Percentiles rank a stretch among this genome's conserved stretches.
Conservation (phyloP, 257 asterid genomes). For the Capsicum pubescens region DNA sequence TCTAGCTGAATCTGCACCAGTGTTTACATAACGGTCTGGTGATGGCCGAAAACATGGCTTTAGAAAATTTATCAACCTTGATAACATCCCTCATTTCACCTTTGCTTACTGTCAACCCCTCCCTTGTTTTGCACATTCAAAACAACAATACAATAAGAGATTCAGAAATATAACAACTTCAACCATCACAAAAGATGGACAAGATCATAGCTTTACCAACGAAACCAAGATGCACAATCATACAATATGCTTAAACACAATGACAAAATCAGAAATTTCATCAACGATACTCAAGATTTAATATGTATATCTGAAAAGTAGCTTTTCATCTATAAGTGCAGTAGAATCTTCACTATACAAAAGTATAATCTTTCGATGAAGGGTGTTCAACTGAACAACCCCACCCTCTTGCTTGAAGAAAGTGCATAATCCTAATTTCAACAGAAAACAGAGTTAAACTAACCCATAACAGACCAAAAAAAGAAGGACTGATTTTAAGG, state of each 20-base stretch:
- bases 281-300: too few species aligned
- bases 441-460: constrained; percentile 33
- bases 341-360: too few species aligned
- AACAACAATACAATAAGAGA: constrained; percentile 22
- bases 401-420: neutral
- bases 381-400: too few species aligned
- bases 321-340: too few species aligned
- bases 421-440: constrained; percentile 1
- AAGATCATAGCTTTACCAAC: constrained; percentile 33
- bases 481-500: constrained; percentile 15
- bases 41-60: constrained; percentile 57
- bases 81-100: constrained; percentile 72
- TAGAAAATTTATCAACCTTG: constrained; percentile 54
- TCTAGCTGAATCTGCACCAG: constrained; percentile 50
- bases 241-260: neutral
- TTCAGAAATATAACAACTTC: neutral
- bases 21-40: constrained; percentile 35
- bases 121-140: constrained; percentile 30
- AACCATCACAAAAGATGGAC: constrained; percentile 16
- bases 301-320: too few species aligned
- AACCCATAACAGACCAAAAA: constrained; percentile 27
- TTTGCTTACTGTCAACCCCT: constrained; percentile 41
- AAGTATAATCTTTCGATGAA: too few species aligned
- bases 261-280: too few species aligned
- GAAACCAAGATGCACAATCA: neutral